Evolutionary conservation across 2,329 filamentous ascomycete genomes (phyloP).

Genomic region (Trichophyton mentagrophytes): DNA sequence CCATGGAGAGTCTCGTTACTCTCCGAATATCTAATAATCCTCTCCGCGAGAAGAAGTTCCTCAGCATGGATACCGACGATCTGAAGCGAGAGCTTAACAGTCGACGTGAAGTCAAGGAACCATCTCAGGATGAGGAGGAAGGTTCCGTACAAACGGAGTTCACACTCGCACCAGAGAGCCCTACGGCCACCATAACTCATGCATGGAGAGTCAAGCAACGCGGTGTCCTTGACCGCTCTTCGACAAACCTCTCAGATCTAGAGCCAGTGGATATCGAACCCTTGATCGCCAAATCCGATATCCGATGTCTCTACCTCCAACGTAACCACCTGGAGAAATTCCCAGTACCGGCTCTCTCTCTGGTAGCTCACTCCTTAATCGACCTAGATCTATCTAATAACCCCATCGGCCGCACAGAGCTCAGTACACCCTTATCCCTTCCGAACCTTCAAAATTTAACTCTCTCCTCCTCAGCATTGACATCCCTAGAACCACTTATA

Average conservation of each 20-base stretch:
- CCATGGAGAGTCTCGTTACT: conserved; percentile 64
- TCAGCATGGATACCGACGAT: conserved; percentile 66
- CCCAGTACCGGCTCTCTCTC: conserved; percentile 53
- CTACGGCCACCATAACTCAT: conserved; percentile 15
- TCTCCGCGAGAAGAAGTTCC: conserved; percentile 72
- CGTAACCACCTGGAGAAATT: conserved; percentile 62
- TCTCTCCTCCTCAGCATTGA: conserved; percentile 60
- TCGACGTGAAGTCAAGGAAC: conserved; percentile 44
- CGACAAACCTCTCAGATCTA: conserved; percentile 48
- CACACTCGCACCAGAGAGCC: conserved; percentile 35
- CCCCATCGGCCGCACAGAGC: conserved; percentile 47
- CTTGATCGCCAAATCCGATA: conserved; percentile 32
- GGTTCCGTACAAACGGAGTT: conserved; percentile 31
- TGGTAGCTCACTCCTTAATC: conserved; percentile 58
- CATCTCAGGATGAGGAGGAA: conserved; percentile 24
- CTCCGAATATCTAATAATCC: conserved; percentile 81
- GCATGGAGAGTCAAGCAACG: conserved; percentile 29
- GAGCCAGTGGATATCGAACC: conserved; percentile 36
- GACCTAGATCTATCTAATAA: conserved; percentile 66
- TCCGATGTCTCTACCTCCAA: conserved; percentile 54
- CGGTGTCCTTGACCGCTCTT: conserved; percentile 54
- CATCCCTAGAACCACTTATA: conserved; percentile 53
- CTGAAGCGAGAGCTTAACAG: conserved; percentile 61
- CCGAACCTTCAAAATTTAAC: conserved; percentile 66
- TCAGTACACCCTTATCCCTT: conserved; percentile 53